These are phyloP conservation scores for Aspergillus calidoustus DNA, from an alignment of 2,329 filamentous ascomycete species.

Conservation along the genomic window DNA sequence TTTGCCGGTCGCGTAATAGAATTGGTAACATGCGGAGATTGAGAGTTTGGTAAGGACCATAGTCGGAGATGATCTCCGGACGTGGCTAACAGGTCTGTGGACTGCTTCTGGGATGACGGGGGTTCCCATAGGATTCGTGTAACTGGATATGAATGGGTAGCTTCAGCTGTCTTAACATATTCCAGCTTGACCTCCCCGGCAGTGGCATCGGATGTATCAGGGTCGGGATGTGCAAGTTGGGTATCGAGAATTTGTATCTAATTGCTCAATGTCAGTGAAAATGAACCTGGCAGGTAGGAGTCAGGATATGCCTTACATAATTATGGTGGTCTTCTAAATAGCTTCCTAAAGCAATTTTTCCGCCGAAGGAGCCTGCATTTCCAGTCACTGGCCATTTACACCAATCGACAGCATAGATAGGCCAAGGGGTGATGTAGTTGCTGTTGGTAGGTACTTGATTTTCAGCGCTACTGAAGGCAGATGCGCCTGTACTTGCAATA, in stretches of 20 bases:
- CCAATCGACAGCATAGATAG: slow-evolving; percentile 97
- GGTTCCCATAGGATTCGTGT: slow-evolving; percentile 96
- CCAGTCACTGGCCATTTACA: slow-evolving; percentile 92
- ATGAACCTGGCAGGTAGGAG: background rate
- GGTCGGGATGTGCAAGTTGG: slow-evolving; percentile 72
- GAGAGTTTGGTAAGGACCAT: slow-evolving; percentile 80
- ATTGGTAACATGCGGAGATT: slow-evolving; percentile 65
- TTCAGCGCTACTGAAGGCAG: slow-evolving; percentile 67
- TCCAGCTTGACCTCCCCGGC: slow-evolving; percentile 70
- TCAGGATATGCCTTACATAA: slow-evolving; percentile 66
- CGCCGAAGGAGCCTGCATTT: slow-evolving; percentile 66
- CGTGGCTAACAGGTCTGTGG: slow-evolving; percentile 90
- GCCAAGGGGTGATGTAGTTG: slow-evolving; percentile 93
- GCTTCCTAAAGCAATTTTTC: slow-evolving; percentile 93
- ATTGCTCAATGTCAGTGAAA: slow-evolving; percentile 12
- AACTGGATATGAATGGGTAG: slow-evolving; percentile 96
- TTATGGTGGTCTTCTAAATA: slow-evolving; percentile 98
- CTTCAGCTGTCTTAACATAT: slow-evolving; percentile 92
- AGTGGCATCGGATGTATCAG: slow-evolving; percentile 71
- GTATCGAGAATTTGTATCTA: slow-evolving; percentile 98
- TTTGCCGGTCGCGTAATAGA: slow-evolving; percentile 70
- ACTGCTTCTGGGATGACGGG: slow-evolving; percentile 91
- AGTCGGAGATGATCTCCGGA: slow-evolving; percentile 92
- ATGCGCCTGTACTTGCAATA: slow-evolving; percentile 61
- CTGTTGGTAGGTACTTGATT: slow-evolving; percentile 72